Conservation (phyloP, 108 stramenopile species). For the Conticribra guillardii region DNA sequence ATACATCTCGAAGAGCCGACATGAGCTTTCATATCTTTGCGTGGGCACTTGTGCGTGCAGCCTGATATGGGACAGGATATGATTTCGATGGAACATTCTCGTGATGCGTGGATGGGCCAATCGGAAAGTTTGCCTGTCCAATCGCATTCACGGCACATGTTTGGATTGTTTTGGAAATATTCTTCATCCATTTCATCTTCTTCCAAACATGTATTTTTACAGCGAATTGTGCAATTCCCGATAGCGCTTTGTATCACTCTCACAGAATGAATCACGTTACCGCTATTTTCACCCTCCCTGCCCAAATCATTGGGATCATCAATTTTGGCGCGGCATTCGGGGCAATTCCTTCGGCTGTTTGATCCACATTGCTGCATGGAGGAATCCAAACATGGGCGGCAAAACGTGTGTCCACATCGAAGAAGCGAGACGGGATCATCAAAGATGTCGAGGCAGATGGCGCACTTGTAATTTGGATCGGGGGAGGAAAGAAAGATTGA, state of each 20-base stretch:
- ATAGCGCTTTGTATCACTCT: slow-evolving; percentile 22
- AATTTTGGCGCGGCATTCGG: slow-evolving; percentile 21
- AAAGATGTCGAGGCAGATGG: slow-evolving; percentile 34
- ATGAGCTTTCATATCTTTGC: slow-evolving; percentile 11
- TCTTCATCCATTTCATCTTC: slow-evolving; percentile 2
- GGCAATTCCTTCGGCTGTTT: slow-evolving; percentile 5
- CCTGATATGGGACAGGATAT: slow-evolving; percentile 14
- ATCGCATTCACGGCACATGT: slow-evolving; percentile 7
- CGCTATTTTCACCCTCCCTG: too few species aligned
- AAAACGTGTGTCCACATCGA: slow-evolving; percentile 25
- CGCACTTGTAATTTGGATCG: slow-evolving; percentile 25
- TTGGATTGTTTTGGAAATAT: too few species aligned
- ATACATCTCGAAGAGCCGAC: slow-evolving; percentile 11
- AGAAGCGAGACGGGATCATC: slow-evolving; percentile 18
- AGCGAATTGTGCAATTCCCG: slow-evolving; percentile 5
- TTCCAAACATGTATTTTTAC: slow-evolving; percentile 9
- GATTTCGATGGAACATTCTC: slow-evolving; percentile 12
- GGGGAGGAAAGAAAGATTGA: slow-evolving; percentile 19
- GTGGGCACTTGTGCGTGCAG: slow-evolving; percentile 10
- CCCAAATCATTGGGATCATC: neutral
- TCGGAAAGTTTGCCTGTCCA: slow-evolving; percentile 20
- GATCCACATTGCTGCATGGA: neutral
- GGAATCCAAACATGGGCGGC: slow-evolving; percentile 12
- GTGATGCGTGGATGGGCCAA: slow-evolving; percentile 6
- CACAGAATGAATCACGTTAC: slow-evolving; percentile 13